A percentile compares a stretch with the other conserved stretches of the same genome.
These are phyloP conservation scores for Platanthera zijinensis DNA, from an alignment of 106 monocot genomes.

Conservation along the genomic window DNA sequence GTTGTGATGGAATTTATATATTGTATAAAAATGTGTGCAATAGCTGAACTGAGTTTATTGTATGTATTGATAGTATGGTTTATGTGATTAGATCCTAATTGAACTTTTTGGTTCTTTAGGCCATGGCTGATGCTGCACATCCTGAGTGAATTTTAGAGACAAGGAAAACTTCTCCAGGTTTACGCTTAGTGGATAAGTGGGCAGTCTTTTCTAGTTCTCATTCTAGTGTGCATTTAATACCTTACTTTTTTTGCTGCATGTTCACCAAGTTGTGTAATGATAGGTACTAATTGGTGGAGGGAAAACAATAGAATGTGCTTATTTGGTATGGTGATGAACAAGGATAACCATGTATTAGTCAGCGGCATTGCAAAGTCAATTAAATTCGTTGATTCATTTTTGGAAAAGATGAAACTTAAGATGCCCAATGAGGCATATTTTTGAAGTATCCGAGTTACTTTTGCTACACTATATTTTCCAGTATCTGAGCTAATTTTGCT, in stretches of 20 bases:
- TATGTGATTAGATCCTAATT: neutral
- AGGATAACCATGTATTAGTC: slow-evolving; percentile 95
- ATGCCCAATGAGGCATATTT: slow-evolving; percentile 71
- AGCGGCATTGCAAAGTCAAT: slow-evolving; percentile 78
- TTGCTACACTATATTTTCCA: too few relatives aligned
- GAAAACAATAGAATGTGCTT: slow-evolving; percentile 91
- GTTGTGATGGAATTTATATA: neutral
- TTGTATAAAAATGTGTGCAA: slow-evolving; percentile 1
- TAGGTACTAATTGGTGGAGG: slow-evolving; percentile 99
- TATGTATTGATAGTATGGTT: neutral
- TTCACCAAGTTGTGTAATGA: neutral
- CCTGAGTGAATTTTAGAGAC: slow-evolving; percentile 95
- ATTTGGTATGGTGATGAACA: slow-evolving; percentile 99
- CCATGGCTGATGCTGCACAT: slow-evolving; percentile 81
- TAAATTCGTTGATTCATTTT: slow-evolving; percentile 65
- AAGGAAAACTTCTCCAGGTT: slow-evolving; percentile 97
- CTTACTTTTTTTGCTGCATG: neutral
- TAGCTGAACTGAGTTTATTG: neutral
- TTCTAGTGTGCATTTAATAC: slow-evolving; percentile 7
- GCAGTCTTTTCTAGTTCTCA: slow-evolving; percentile 53
- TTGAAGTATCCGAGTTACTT: neutral
- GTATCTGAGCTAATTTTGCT: too few relatives aligned
- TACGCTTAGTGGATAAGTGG: slow-evolving; percentile 99
- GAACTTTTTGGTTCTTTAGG: slow-evolving; percentile 29
- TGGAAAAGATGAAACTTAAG: slow-evolving; percentile 53